These are phyloP conservation scores for Dendrothele bispora DNA, from an alignment of 768 basidiomycete genomes.

Conservation along the genomic window DNA sequence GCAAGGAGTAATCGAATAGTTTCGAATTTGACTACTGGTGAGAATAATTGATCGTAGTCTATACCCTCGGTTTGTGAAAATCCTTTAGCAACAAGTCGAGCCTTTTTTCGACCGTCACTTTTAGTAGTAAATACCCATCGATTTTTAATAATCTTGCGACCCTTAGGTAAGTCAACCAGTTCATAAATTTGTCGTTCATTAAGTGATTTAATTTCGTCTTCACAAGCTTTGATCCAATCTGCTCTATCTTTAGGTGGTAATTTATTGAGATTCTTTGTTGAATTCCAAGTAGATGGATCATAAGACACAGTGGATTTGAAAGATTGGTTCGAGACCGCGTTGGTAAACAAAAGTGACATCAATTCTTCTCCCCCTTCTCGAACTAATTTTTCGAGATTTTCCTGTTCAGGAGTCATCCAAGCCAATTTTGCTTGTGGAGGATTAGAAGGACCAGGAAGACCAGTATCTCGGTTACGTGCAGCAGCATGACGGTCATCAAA, in stretches of 20 bases:
- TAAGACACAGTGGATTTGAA: too few species aligned
- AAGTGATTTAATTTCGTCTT: conserved; percentile 25
- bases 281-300: too few species aligned
- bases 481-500: too few species aligned
- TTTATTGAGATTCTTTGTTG: too few species aligned
- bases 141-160: conserved; percentile 30
- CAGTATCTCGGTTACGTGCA: too few species aligned
- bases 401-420: too few species aligned
- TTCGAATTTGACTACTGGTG: conserved; percentile 24
- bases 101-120: conserved; percentile 38
- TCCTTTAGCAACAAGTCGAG: conserved; percentile 40
- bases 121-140: conserved; percentile 44
- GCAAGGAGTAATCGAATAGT: conserved; percentile 19
- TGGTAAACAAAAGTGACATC: too few species aligned
- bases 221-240: conserved; percentile 25
- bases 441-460: too few species aligned
- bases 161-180: conserved; percentile 30
- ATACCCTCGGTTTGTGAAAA: conserved; percentile 36
- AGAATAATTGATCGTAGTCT: conserved; percentile 39
- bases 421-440: too few species aligned
- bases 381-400: too few species aligned
- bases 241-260: conserved; percentile 11
- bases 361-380: too few species aligned
- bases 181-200: conserved; percentile 32
- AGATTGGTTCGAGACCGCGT: too few species aligned